Evolutionary conservation across 345 rosid species (phyloP), one percentile per base, ranked within the genome.

Genomic region (Eucalyptus sp.): DNA sequence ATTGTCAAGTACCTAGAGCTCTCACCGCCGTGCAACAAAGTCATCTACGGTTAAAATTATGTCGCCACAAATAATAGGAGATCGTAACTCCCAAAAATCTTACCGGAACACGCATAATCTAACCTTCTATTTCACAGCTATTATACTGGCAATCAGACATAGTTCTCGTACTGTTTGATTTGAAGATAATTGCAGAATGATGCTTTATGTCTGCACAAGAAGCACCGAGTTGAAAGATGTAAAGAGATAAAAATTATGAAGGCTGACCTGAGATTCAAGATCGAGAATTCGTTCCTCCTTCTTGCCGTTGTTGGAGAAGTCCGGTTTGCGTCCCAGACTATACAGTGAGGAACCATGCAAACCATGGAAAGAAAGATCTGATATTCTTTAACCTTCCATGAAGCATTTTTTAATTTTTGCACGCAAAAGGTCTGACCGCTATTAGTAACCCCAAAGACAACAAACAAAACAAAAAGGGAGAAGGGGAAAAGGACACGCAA

Each of bases 391-490:
- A 52, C 24, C 24, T 27, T 29, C 68, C 15, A 62, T 29, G 68
- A 62, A 62, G 68, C 68, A 27, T 62, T 12, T 13, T 4, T 22
- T 37, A 37, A 56, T 56, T 4, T 27, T 27, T 62, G 68, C 33
- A 62, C 33, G 14, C 68, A 3, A 62, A 62, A 62, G 68, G 68
- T 29, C 68, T 13, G 68, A 3, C 66, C 31, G 7, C 12, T 60
- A 0, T 4, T 27, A 60, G 29, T 27, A 27, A 27, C 0, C 66
- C 4, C n/a, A 10, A 27, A 27, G 11, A 44, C 46, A 14, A 51
- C 17, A 16, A 51, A 17, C 7, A 43, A 43, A 43, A 43, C 14
- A 15, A 27, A 11, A 11, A 27, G 0, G 24, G 2, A 6, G 3
- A 27, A 6, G 7, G 3, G 16, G 15, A 1, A 3, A 27, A 62